Evolutionary conservation across 768 basidiomycete genomes (phyloP).

Genomic region (Heimioporus sp.): DNA sequence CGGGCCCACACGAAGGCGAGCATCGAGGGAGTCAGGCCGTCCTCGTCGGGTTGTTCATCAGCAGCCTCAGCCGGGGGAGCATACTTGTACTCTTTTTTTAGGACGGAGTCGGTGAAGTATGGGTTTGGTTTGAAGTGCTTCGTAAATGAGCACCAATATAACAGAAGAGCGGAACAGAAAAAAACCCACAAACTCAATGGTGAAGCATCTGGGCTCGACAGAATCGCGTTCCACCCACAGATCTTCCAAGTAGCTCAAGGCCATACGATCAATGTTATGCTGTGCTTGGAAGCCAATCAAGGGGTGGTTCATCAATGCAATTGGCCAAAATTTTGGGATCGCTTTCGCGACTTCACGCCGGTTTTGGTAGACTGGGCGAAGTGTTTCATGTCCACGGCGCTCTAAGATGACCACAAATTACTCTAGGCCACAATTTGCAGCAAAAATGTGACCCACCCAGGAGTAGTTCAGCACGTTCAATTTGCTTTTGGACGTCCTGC

Average conservation of each 20-base stretch:
- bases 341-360: constrained; percentile 63
- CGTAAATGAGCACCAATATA: constrained; percentile 1
- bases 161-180: neutral
- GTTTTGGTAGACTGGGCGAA: constrained; percentile 64
- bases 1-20: constrained; percentile 79
- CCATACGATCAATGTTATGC: constrained; percentile 75
- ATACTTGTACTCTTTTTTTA: constrained; percentile 84
- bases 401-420: constrained; percentile 41
- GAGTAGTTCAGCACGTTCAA: constrained; percentile 67
- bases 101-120: constrained; percentile 69
- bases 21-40: constrained; percentile 78
- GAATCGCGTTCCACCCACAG: constrained; percentile 77
- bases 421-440: neutral
- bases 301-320: constrained; percentile 73
- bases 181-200: constrained; percentile 80
- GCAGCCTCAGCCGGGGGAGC: constrained; percentile 51
- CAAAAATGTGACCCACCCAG: constrained; percentile 51
- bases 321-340: constrained; percentile 84
- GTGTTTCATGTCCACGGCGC: constrained; percentile 55
- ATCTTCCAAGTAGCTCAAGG: constrained; percentile 82
- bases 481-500: constrained; percentile 61
- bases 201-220: constrained; percentile 76
- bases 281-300: constrained; percentile 63
- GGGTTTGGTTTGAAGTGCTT: constrained; percentile 88
- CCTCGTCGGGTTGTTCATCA: constrained; percentile 58